Conservation (phyloP, 2,329 filamentous ascomycete genomes). For the Hypoxylon sp. region DNA sequence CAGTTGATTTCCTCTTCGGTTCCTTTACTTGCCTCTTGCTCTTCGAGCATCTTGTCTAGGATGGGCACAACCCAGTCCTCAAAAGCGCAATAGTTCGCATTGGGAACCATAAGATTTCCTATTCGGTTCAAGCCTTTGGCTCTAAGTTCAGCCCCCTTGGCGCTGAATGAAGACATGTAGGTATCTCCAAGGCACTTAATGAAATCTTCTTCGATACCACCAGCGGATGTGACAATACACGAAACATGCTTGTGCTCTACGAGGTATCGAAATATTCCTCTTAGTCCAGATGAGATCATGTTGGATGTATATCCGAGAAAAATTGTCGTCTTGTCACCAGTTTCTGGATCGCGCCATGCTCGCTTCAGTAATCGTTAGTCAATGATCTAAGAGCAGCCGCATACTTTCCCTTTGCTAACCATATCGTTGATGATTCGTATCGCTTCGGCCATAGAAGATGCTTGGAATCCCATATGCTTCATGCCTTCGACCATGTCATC, state of each 20-base stretch:
- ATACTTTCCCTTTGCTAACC: conserved; percentile 68
- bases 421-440: conserved; percentile 95
- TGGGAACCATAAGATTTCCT: conserved; percentile 94
- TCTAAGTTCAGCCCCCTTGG: conserved; percentile 82
- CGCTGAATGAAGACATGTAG: conserved; percentile 89
- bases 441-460: conserved; percentile 80
- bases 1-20: conserved; percentile 80
- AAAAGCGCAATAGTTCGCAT: conserved; percentile 97
- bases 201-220: conserved; percentile 95
- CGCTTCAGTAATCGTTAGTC: conserved; percentile 64
- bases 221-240: conserved; percentile 93
- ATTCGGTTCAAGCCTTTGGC: conserved; percentile 93
- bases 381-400: conserved; percentile 39
- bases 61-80: conserved; percentile 98
- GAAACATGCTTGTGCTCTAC: conserved; percentile 94
- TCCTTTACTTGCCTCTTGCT: conserved; percentile 86
- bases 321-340: conserved; percentile 86
- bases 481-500: conserved; percentile 87
- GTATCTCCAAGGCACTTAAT: conserved; percentile 98
- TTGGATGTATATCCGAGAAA: conserved; percentile 99
- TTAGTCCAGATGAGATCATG: conserved; percentile 93
- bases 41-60: conserved; percentile 91
- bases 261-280: conserved; percentile 91
- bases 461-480: conserved; percentile 88
- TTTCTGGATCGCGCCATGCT: conserved; percentile 84